Evolutionary conservation across 495 filamentous ascomycete genomes (phyloP).

Genomic region (Podospora tetraspora): DNA sequence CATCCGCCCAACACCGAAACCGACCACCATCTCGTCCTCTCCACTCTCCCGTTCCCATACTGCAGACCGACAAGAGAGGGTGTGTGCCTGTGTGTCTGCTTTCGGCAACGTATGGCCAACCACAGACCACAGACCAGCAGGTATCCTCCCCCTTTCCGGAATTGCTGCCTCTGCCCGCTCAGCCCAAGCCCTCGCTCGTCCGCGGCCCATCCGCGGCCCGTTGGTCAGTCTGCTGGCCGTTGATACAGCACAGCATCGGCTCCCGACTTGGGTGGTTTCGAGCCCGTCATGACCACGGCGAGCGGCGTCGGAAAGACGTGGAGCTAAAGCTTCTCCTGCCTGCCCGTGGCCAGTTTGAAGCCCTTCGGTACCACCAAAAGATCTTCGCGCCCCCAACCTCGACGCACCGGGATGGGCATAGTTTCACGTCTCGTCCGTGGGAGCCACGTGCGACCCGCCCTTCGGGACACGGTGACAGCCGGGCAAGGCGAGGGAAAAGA

Average conservation of each 20-base stretch:
- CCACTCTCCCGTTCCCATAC: not conserved
- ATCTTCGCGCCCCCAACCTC: slow-evolving; percentile 4
- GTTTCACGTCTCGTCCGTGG: slow-evolving; percentile 21
- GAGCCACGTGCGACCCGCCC: slow-evolving; percentile 16
- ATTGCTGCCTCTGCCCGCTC: slow-evolving; percentile 2
- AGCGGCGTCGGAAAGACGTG: slow-evolving; percentile 3
- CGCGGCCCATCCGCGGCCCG: not conserved
- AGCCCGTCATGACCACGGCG: not conserved
- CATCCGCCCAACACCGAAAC: slow-evolving; percentile 3
- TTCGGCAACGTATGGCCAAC: not conserved
- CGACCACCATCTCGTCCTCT: not conserved
- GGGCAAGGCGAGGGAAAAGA: not conserved
- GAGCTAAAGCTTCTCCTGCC: slow-evolving; percentile 10
- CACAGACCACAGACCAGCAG: not conserved
- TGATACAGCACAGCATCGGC: not conserved
- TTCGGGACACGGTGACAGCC: not conserved
- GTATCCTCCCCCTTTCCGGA: not conserved
- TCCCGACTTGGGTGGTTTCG: not conserved
- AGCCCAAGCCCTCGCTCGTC: not conserved
- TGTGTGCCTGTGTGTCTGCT: slow-evolving; percentile 1
- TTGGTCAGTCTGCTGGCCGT: slow-evolving; percentile 8
- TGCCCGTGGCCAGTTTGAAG: not conserved
- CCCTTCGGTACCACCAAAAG: slow-evolving; percentile 11
- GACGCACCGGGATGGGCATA: slow-evolving; percentile 4
- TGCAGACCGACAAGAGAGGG: slow-evolving; percentile 2